Base-by-base conservation (phyloP, 371 early-diverging fungal genomes). In the Syncephalastrum contaminatum region DNA sequence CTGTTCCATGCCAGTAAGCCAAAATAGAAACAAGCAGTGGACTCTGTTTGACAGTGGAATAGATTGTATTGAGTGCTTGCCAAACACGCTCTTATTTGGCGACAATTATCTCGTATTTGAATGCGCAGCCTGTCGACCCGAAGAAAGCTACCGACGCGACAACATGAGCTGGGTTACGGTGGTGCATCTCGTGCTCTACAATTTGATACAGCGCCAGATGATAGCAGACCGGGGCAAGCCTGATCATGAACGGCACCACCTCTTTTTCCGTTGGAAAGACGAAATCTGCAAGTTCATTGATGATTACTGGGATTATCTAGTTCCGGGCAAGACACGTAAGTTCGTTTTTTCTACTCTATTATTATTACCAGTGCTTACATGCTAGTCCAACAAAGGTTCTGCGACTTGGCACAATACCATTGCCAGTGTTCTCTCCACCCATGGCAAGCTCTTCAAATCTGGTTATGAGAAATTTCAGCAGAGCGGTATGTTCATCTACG, bases 261-360 rank as follows among this genome's bases (percentile, higher is more conserved):
- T 77, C 54, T 92, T 82, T 62, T 88, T 92, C 69, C 79, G 87
- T 13, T 92, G 89, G 88, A 88, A 85, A 58, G 90, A 90, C 43
- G 89, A 89, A 54, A 86, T 93, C 4, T 92, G 93, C 72, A 77
- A 77, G 6, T 89, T 88, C 41, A 87, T 92, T 53, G 86, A 85
- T 56, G 80, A 81, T 4, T 73, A 91, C 53, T 93, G 93, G 93
- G 82, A 86, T 10, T 80, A 85, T 44, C 67, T 92, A 22, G 66
- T 80, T 20, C 88, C 88, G 0, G 88, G 77, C 15, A 88, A 83
- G 57, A 74, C 76, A 58, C 67, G 88, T 85, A 80, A 69, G 78
- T 56, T 10, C 36, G 2, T 3, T 30, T n/a, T 16, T 50, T 18
- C 41, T 36, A 24, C 10, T 15, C 41, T 36, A 44, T n/a, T 44